Conservation (phyloP, 768 basidiomycete species). For the Lactarius tabidus region DNA sequence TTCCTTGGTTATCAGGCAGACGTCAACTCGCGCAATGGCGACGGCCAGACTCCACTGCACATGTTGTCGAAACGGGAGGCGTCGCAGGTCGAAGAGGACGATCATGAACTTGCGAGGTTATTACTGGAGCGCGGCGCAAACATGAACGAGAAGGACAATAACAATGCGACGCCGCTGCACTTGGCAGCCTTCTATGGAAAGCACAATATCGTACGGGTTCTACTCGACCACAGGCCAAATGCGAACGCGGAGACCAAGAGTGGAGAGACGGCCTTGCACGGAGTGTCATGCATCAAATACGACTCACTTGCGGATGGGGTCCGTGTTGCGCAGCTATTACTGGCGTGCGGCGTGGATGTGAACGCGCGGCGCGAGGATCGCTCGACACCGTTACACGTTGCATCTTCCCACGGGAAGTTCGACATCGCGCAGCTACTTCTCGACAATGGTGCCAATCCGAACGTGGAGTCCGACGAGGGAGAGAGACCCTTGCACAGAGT, state of each 20-base stretch:
- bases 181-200: not conserved
- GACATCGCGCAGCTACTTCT: not conserved
- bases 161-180: not conserved
- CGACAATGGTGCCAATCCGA: not conserved
- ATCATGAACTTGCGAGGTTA: not conserved
- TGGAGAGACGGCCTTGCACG: not conserved
- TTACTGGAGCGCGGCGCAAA: not conserved
- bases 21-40: not conserved
- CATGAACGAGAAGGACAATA: not conserved
- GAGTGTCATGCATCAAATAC: not conserved
- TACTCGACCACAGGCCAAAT: not conserved
- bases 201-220: not conserved
- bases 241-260: not conserved
- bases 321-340: not conserved
- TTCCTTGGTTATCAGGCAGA: not conserved
- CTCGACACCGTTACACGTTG: not conserved
- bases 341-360: not conserved
- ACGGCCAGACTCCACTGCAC: not conserved
- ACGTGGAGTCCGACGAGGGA: not conserved
- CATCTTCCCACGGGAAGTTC: not conserved
- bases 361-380: not conserved
- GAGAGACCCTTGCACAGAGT: not conserved
- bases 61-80: too few relatives aligned
- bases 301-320: not conserved
- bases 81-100: too few relatives aligned